These are phyloP conservation scores for Monilinia fructigena DNA, from an alignment of 2,329 filamentous ascomycete species.

Conservation along the genomic window DNA sequence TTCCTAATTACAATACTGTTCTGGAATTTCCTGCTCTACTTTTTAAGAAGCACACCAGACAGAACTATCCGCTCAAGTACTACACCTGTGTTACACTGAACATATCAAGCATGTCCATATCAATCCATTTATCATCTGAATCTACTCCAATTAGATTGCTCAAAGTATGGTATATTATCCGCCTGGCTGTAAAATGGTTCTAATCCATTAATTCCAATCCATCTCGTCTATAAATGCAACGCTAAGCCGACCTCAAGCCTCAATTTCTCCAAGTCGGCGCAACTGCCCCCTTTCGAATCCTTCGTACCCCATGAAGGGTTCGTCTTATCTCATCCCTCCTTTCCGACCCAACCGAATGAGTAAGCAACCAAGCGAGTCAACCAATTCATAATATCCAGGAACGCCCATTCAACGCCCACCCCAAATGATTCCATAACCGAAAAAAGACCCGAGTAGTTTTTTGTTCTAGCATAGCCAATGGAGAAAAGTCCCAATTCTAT, in stretches of 20 bases:
- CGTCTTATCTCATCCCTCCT: constrained; percentile 4
- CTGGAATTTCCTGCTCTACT: too few species aligned
- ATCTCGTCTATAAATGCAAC: neutral
- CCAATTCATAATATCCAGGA: constrained; percentile 7
- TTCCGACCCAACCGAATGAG: neutral
- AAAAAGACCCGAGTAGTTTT: neutral
- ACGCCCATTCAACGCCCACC: constrained; percentile 10
- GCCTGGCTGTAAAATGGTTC: neutral
- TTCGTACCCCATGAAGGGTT: neutral
- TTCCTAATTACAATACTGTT: too few species aligned
- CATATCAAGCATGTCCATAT: neutral
- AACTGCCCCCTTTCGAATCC: neutral
- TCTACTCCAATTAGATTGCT: neutral
- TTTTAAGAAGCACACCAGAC: neutral
- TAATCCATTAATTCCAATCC: neutral
- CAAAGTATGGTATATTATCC: neutral
- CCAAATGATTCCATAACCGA: neutral
- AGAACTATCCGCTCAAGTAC: neutral
- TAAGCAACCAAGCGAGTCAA: neutral
- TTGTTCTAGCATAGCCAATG: neutral
- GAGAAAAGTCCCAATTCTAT: neutral
- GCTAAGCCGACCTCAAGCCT: neutral
- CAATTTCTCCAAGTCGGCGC: neutral
- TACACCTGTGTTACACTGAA: neutral
- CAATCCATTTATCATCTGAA: neutral